phyloP scores from a whole-genome alignment of 176 grass and related monocot species.

The Tillandsia leiboldiana region DNA sequence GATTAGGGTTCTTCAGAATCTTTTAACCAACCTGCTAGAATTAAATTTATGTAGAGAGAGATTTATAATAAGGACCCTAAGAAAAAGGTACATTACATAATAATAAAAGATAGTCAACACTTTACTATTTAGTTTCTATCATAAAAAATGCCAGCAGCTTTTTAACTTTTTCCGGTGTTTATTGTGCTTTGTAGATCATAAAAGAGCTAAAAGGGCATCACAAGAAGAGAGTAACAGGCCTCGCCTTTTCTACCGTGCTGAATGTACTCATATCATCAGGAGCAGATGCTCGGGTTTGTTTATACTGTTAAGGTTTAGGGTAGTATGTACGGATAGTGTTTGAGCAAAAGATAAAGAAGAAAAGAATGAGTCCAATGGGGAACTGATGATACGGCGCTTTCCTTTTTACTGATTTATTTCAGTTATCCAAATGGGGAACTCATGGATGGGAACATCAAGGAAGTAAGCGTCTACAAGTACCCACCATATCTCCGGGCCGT shows the following conservation, averaged over 20 bases:
- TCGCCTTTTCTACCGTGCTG: conserved; percentile 9
- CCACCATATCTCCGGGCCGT: neutral
- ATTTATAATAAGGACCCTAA: too few species aligned
- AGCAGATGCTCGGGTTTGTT: conserved; percentile 5
- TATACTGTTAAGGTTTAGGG: too few species aligned
- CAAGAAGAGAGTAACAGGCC: conserved; percentile 9
- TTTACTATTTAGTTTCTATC: neutral
- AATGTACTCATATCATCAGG: conserved; percentile 10
- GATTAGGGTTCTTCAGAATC: too few species aligned
- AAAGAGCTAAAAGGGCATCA: conserved; percentile 5
- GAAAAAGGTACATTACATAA: too few species aligned
- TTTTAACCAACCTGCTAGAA: too few species aligned
- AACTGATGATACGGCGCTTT: too few species aligned
- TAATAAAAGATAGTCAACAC: too few species aligned
- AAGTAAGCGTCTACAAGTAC: neutral
- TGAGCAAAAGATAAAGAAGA: too few species aligned
- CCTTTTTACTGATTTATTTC: neutral
- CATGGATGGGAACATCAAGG: conserved; percentile 1
- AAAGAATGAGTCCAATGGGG: too few species aligned
- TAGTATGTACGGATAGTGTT: too few species aligned
- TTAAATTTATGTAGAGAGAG: too few species aligned
- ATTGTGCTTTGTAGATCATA: conserved; percentile 4
- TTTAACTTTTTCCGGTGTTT: neutral
- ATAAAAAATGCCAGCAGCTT: neutral
- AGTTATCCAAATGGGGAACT: neutral